A percentile compares a stretch with the other conserved stretches of the same genome.
These are phyloP conservation scores for Triticum monococcum DNA, from an alignment of 176 grass and related monocot genomes.

Conservation along the genomic window DNA sequence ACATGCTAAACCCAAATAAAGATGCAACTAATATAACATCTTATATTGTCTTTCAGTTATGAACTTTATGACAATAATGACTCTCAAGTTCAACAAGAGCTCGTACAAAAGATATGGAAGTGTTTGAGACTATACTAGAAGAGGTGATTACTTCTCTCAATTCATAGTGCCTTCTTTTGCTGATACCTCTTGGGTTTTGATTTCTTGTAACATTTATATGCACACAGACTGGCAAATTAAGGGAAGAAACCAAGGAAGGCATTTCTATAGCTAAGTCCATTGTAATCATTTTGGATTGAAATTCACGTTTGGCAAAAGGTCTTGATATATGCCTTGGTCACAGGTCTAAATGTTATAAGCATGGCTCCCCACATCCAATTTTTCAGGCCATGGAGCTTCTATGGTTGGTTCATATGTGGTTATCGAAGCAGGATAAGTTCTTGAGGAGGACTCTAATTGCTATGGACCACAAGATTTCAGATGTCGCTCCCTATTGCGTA, in stretches of 20 bases:
- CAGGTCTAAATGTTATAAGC: conserved; percentile 35
- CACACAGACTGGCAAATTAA: no score
- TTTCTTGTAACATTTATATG: background rate
- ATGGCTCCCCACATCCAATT: background rate
- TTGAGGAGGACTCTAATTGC: no score
- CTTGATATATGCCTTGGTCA: conserved; percentile 81
- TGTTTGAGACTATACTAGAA: conserved; percentile 86
- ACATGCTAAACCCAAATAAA: background rate
- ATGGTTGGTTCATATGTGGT: no score
- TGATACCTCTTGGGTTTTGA: conserved; percentile 3
- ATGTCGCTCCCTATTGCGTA: no score
- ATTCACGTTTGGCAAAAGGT: conserved; percentile 78
- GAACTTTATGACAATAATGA: conserved; percentile 53
- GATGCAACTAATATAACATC: background rate
- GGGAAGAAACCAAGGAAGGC: no score
- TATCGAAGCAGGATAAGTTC: no score
- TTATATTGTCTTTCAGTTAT: conserved; percentile 57
- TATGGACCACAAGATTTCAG: no score
- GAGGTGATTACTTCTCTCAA: conserved; percentile 59
- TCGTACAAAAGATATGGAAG: conserved; percentile 77
- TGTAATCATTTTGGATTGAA: no score
- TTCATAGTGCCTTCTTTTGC: no score
- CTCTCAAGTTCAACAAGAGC: conserved; percentile 72
- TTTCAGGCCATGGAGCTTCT: no score
- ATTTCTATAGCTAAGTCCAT: no score